phyloP scores from a whole-genome alignment of 495 filamentous ascomycete species.

The Penicillium nucicola region DNA sequence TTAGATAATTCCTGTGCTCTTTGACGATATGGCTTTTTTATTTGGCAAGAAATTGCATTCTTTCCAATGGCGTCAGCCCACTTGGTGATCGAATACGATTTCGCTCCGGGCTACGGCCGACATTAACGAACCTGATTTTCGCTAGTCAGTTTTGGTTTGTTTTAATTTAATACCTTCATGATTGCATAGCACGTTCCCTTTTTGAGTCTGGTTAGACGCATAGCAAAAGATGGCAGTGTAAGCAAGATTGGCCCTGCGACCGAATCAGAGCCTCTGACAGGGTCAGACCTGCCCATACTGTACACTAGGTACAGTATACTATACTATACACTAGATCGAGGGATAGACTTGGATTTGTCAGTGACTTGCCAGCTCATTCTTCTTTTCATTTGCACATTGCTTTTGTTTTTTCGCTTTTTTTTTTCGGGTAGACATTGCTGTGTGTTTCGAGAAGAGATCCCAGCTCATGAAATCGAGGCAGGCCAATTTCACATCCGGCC shows the following conservation, averaged over 20 bases:
- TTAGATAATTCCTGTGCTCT: too few species aligned
- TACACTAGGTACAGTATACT: too few species aligned
- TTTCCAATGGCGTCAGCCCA: conserved; percentile 19
- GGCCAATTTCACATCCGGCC: conserved; percentile 16
- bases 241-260: conserved; percentile 11
- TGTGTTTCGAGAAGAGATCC: not conserved
- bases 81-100: conserved; percentile 14
- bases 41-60: not conserved
- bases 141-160: not conserved
- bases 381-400: not conserved
- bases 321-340: not conserved
- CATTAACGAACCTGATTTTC: too few species aligned
- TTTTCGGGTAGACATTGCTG: conserved; percentile 17
- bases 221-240: conserved; percentile 6
- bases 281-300: too few species aligned
- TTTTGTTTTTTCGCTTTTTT: not conserved
- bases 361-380: not conserved
- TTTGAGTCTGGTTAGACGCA: conserved; percentile 10
- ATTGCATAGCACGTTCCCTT: conserved; percentile 4
- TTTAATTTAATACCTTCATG: not conserved
- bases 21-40: conserved; percentile 1
- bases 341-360: conserved; percentile 13
- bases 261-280: conserved; percentile 10
- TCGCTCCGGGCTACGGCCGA: not conserved
- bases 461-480: not conserved